These are phyloP conservation scores for Sphagnum magellanicum DNA, from an alignment of 228 moss, liverwort and hornwort species.

Conservation along the genomic window DNA sequence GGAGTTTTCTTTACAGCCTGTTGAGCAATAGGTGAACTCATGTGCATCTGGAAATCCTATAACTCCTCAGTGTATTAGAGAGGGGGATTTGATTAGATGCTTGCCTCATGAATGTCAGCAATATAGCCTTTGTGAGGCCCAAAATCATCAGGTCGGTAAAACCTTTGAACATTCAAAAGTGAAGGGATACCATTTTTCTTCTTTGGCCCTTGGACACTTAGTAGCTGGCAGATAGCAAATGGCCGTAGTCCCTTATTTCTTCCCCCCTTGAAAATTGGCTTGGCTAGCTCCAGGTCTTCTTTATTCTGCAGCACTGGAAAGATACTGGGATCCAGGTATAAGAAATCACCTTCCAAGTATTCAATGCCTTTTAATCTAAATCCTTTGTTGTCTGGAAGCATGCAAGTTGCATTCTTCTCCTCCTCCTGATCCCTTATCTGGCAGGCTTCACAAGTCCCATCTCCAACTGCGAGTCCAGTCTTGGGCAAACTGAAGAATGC, in stretches of 20 bases:
- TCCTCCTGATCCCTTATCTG: slow-evolving; percentile 31
- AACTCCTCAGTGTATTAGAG: too few relatives aligned
- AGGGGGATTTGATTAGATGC: background rate
- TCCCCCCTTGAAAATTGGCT: slow-evolving; percentile 65
- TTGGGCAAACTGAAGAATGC: slow-evolving; percentile 66
- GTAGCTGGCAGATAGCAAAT: slow-evolving; percentile 80
- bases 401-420: slow-evolving; percentile 29
- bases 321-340: slow-evolving; percentile 68
- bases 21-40: too few relatives aligned
- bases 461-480: slow-evolving; percentile 45
- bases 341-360: slow-evolving; percentile 59
- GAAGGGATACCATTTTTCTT: slow-evolving; percentile 25
- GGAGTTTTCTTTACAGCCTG: too few relatives aligned
- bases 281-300: slow-evolving; percentile 14
- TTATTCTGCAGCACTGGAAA: slow-evolving; percentile 35
- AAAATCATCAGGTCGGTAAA: slow-evolving; percentile 92
- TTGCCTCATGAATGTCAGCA: slow-evolving; percentile 84
- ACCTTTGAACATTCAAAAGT: slow-evolving; percentile 65
- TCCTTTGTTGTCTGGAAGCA: slow-evolving; percentile 47
- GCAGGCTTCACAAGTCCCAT: slow-evolving; percentile 63
- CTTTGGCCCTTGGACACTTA: slow-evolving; percentile 41
- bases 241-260: slow-evolving; percentile 87
- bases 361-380: slow-evolving; percentile 71
- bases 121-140: slow-evolving; percentile 70
- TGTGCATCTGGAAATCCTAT: too few relatives aligned